Base-by-base conservation (phyloP, 1,284 basidiomycete genomes). In the Ustilago lituana region DNA sequence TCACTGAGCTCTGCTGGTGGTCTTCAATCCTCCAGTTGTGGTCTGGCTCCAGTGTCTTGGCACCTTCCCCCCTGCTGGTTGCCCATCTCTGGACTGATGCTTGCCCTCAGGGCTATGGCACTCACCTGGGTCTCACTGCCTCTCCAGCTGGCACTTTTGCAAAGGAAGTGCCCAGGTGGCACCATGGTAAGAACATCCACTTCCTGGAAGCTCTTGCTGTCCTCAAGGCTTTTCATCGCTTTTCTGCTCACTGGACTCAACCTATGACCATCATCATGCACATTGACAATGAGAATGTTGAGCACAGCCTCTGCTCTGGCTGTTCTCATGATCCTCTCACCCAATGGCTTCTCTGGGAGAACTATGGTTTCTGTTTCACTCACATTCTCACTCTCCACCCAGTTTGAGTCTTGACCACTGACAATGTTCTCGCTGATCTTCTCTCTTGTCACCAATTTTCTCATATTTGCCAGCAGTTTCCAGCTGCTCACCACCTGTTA, bases 201-300 rank as follows among this genome's bases (percentile, higher is more conserved):
- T 49, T 49, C 36, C 36, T 49, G 11, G 47, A 49, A 23, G 47
- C 36, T 17, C 26, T 38, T 4, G 47, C 47, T 1, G 36, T 49
- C 1, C n/a, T 49, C 12, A 33, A 47, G 15, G 33, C 33, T 14
- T 24, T 47, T 5, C 33, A 33, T 7, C 15, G 3, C 9, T 47
- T 47, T 23, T 2, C 1, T 14, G 15, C 14, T 1, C 5, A 4
- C n/a, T 37, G 33, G 33, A 2, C 11, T 4, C 22, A 9, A 5
- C 33, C 45, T 2, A 4, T 3, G n/a, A 1, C 6, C 4, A 27
- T 47, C 2, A 23, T 47, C 3, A n/a, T 47, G 15, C 23, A 47
- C 9, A 23, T 47, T 9, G 23, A 47, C 33, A 47, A 47, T 19
- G 14, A 4, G 4, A 47, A 47, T 20, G 45, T 37, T 7, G 45